phyloP scores from a whole-genome alignment of 1,139 yeast genomes.

The Candida smagusa region DNA sequence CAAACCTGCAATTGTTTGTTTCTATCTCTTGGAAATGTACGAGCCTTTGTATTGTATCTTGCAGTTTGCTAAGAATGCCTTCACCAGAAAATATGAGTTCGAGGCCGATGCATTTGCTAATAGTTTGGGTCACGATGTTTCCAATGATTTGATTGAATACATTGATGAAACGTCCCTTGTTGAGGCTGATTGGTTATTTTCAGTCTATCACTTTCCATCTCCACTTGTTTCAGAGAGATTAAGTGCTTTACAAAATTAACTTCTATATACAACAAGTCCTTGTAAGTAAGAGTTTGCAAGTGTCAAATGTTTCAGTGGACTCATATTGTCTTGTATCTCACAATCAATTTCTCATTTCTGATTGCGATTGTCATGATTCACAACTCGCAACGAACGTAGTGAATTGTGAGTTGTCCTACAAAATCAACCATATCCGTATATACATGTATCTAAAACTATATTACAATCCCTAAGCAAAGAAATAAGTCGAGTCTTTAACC shows the following conservation, averaged over 20 bases:
- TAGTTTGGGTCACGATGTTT: constrained; percentile 68
- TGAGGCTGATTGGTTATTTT: constrained; percentile 86
- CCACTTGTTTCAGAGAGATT: constrained; percentile 90
- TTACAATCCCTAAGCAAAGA: constrained; percentile 48
- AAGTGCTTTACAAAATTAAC: too few species aligned
- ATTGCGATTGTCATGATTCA: too few species aligned
- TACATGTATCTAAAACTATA: too few species aligned
- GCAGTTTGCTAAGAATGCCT: constrained; percentile 62
- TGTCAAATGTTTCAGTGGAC: too few species aligned
- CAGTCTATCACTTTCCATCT: constrained; percentile 86
- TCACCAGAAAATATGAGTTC: constrained; percentile 86
- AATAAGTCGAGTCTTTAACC: constrained; percentile 73
- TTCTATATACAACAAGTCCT: too few species aligned
- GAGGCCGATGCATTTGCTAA: constrained; percentile 90
- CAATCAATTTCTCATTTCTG: too few species aligned
- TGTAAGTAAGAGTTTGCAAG: too few species aligned
- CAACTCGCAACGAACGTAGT: too few species aligned
- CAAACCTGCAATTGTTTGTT: constrained; percentile 80
- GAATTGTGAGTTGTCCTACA: too few species aligned
- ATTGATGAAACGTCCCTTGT: constrained; percentile 78
- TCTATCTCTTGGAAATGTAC: constrained; percentile 71
- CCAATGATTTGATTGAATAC: constrained; percentile 68
- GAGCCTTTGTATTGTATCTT: constrained; percentile 72
- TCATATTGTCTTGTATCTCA: too few species aligned
- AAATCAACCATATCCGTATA: too few species aligned